phyloP scores from a whole-genome alignment of 495 filamentous ascomycete genomes.

The Podospora didyma region DNA sequence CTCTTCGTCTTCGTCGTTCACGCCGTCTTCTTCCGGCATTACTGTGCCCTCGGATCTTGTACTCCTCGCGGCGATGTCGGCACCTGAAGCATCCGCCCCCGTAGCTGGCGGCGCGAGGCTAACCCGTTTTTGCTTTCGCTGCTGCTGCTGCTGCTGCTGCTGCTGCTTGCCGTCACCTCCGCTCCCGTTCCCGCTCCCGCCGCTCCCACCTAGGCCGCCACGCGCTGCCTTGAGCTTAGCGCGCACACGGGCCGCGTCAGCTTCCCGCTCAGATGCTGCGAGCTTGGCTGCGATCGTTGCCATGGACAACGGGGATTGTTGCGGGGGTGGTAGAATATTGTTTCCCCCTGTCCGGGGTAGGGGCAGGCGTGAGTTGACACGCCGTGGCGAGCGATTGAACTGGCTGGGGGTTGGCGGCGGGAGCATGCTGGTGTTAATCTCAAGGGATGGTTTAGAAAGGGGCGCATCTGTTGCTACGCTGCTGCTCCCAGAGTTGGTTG shows the following conservation, averaged over 20 bases:
- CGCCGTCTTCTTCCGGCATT: neutral
- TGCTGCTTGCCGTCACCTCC: neutral
- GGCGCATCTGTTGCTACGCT: neutral
- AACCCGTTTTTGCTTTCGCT: neutral
- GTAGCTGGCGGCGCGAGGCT: neutral
- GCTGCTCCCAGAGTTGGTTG: neutral
- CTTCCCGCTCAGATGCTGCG: slow-evolving; percentile 52
- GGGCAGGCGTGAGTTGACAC: slow-evolving; percentile 38
- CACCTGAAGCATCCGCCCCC: neutral
- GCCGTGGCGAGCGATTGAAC: slow-evolving; percentile 16
- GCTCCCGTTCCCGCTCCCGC: slow-evolving; percentile 7
- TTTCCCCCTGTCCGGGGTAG: slow-evolving; percentile 27
- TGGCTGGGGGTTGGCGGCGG: neutral
- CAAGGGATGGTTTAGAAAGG: slow-evolving; percentile 5
- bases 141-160: slow-evolving; percentile 8
- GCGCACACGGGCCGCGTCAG: slow-evolving; percentile 51
- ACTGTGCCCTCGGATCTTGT: neutral
- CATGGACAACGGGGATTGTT: slow-evolving; percentile 48
- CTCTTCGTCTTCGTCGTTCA: slow-evolving; percentile 5
- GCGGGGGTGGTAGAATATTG: slow-evolving; percentile 28
- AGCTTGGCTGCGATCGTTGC: slow-evolving; percentile 53
- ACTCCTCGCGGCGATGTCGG: neutral
- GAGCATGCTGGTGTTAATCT: neutral
- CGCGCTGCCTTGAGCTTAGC: slow-evolving; percentile 51
- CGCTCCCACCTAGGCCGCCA: slow-evolving; percentile 8